Evolutionary conservation across 768 basidiomycete genomes (phyloP).

Genomic region (Tremella yokohamensis): DNA sequence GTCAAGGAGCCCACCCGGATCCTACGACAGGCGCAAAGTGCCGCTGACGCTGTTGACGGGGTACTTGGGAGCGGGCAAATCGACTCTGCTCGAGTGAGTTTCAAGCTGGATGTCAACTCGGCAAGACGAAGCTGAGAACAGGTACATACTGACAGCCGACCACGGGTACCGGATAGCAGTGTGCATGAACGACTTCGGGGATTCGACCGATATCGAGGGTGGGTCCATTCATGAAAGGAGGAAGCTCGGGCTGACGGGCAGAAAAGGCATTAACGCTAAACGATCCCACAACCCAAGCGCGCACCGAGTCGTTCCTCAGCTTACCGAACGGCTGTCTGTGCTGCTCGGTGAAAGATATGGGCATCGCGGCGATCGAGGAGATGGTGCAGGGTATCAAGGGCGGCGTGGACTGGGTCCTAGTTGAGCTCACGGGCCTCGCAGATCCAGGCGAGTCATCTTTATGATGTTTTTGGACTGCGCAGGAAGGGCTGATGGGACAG

Average conservation of each 20-base stretch:
- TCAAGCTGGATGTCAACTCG: neutral
- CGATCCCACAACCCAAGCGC: conserved; percentile 57
- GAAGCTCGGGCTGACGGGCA: conserved; percentile 44
- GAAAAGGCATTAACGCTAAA: conserved; percentile 83
- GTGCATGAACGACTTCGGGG: conserved; percentile 75
- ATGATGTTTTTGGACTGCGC: neutral
- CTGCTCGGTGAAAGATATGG: conserved; percentile 93
- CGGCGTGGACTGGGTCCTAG: conserved; percentile 78
- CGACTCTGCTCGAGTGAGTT: conserved; percentile 74
- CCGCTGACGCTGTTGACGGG: conserved; percentile 94
- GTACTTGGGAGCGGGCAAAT: conserved; percentile 87
- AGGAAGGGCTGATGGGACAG: too few species aligned
- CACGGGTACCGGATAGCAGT: conserved; percentile 97
- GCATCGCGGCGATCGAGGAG: conserved; percentile 88
- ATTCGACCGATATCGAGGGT: conserved; percentile 95
- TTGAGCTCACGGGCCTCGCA: conserved; percentile 93
- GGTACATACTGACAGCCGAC: conserved; percentile 79
- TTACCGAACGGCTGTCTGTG: conserved; percentile 96
- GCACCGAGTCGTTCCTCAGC: conserved; percentile 73
- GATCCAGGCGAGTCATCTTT: conserved; percentile 66
- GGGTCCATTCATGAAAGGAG: conserved; percentile 11
- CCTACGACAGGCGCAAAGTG: conserved; percentile 53
- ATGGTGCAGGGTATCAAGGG: conserved; percentile 51
- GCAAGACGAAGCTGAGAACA: conserved; percentile 10
- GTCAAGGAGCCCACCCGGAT: conserved; percentile 1